These are phyloP conservation scores for Fennellomyces sp. DNA, from an alignment of 371 early-diverging fungal genomes.

Conservation along the genomic window DNA sequence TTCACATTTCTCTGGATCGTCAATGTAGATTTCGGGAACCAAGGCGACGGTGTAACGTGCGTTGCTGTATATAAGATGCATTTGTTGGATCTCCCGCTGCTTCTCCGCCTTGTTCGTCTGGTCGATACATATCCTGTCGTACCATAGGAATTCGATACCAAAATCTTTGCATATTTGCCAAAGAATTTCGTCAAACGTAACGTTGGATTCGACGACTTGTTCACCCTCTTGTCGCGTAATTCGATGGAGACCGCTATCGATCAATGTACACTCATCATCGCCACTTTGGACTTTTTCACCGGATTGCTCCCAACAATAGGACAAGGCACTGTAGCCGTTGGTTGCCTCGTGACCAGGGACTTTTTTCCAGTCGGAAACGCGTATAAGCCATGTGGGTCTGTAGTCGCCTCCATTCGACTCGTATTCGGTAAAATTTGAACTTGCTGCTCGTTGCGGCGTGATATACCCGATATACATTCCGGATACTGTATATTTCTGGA, in stretches of 20 bases:
- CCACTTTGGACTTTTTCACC: not conserved
- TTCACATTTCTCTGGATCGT: not conserved
- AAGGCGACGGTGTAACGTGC: not conserved
- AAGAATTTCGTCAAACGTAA: too few relatives aligned
- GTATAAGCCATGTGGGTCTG: not conserved
- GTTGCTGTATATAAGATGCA: not conserved
- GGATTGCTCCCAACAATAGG: not conserved
- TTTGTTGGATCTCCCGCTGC: not conserved
- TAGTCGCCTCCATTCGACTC: conserved; percentile 1
- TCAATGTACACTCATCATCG: not conserved
- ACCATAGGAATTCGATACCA: not conserved
- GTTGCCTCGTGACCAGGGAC: not conserved
- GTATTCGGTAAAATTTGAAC: too few relatives aligned
- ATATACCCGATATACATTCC: too few relatives aligned
- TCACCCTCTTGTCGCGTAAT: not conserved
- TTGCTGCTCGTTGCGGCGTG: too few relatives aligned
- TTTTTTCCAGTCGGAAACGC: not conserved
- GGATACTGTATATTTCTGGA: too few relatives aligned
- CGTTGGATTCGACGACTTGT: too few relatives aligned
- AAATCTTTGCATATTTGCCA: not conserved
- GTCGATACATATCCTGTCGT: not conserved
- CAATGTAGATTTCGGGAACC: not conserved
- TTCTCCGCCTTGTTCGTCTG: not conserved
- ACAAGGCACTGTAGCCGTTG: not conserved
- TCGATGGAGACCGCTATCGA: not conserved